phyloP scores from a whole-genome alignment of 345 rosid genomes.

The Populus nigra region DNA sequence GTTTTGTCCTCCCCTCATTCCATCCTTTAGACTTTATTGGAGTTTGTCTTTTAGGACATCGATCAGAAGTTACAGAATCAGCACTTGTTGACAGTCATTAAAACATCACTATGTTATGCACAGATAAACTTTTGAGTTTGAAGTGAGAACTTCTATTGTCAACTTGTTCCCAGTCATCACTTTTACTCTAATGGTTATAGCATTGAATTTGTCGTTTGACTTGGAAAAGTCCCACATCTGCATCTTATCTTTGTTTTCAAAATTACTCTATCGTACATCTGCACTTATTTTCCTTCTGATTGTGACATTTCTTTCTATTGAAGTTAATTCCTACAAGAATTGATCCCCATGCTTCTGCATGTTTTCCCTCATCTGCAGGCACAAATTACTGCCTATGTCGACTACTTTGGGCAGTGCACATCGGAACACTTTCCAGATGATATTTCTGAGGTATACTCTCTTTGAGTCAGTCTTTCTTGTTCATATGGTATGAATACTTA shows the following conservation, averaged over 20 bases:
- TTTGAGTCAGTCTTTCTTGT: not conserved
- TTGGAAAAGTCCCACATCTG: not conserved
- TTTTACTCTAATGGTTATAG: not conserved
- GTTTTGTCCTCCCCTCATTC: not conserved
- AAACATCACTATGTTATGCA: not conserved
- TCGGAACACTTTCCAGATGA: constrained; percentile 91
- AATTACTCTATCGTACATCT: not conserved
- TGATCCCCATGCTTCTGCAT: constrained; percentile 4
- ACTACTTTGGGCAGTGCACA: constrained; percentile 88
- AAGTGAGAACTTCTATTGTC: not conserved
- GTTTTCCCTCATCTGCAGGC: constrained; percentile 39
- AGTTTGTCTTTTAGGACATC: not conserved
- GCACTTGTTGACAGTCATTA: not conserved
- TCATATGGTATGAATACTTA: not conserved
- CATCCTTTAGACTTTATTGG: not conserved
- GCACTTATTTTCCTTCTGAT: not conserved
- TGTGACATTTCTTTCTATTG: not conserved
- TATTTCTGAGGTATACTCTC: constrained; percentile 72
- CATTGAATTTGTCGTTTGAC: not conserved
- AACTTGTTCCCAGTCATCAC: not conserved
- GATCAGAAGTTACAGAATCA: not conserved
- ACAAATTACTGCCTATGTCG: constrained; percentile 91
- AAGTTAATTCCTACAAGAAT: constrained; percentile 1
- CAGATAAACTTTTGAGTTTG: not conserved
- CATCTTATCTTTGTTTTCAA: not conserved